Conservation (phyloP, 306 rosid species). For the Glycine tomentella region DNA sequence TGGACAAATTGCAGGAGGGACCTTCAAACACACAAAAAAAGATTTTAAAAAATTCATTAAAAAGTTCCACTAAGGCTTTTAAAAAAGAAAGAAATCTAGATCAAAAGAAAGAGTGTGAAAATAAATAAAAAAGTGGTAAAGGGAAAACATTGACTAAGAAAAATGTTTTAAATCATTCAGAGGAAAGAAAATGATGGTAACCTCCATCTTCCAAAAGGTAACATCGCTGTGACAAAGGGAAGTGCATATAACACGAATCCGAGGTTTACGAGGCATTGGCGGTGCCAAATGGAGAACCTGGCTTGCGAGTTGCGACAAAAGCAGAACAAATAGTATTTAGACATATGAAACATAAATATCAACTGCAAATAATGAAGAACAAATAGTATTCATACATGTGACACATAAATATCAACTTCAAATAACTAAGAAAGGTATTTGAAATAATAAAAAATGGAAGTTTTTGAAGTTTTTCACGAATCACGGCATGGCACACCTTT, state of each 20-base stretch:
- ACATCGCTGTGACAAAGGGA: slow-evolving; percentile 84
- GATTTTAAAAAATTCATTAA: not conserved
- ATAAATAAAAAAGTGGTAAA: not conserved
- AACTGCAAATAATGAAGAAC: slow-evolving; percentile 2
- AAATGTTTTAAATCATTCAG: not conserved
- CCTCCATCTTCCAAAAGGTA: slow-evolving; percentile 81
- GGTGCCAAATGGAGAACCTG: slow-evolving; percentile 85
- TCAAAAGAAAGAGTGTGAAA: not conserved
- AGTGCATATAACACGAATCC: slow-evolving; percentile 74
- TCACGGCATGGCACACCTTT: slow-evolving; percentile 54
- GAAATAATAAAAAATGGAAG: not conserved
- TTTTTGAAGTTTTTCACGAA: not conserved
- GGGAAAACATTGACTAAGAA: slow-evolving; percentile 8
- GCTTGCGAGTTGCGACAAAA: slow-evolving; percentile 46
- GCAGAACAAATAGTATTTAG: not conserved
- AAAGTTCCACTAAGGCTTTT: not conserved
- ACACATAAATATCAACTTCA: not conserved
- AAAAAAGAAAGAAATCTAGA: not conserved
- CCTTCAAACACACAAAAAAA: slow-evolving; percentile 48
- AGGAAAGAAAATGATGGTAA: not conserved
- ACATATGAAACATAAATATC: not conserved
- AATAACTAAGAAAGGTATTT: not conserved
- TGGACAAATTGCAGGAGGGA: slow-evolving; percentile 68
- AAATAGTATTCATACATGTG: not conserved
- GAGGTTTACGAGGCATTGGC: slow-evolving; percentile 74